A percentile compares a stretch with the other conserved stretches of the same genome.
These are phyloP conservation scores for Gossypium bickii DNA, from an alignment of 345 rosid genomes.

Conservation along the genomic window DNA sequence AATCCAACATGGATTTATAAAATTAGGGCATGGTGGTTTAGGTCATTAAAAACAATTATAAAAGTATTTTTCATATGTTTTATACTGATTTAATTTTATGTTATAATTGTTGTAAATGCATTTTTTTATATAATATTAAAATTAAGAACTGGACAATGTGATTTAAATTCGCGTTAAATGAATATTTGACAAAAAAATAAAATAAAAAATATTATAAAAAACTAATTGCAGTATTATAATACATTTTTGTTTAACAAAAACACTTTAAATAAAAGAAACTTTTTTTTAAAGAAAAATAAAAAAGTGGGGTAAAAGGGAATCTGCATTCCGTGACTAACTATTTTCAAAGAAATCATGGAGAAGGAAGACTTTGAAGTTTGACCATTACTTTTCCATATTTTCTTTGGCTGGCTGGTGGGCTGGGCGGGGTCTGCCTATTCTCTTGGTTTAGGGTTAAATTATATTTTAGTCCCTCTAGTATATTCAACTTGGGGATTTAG, in stretches of 20 bases:
- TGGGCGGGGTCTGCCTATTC: not conserved
- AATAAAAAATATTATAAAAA: no score
- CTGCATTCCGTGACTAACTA: slow-evolving; percentile 46
- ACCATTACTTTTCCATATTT: slow-evolving; percentile 21
- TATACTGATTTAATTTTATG: no score
- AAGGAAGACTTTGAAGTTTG: slow-evolving; percentile 45
- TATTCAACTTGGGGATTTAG: not conserved
- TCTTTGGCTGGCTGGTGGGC: slow-evolving; percentile 22
- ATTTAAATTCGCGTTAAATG: no score
- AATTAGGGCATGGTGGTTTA: not conserved
- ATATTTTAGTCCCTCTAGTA: not conserved
- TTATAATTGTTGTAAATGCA: no score
- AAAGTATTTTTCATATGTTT: no score
- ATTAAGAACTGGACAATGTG: rapidly evolving
- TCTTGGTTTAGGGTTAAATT: not conserved
- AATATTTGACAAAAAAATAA: no score
- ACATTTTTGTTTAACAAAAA: no score
- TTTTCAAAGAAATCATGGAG: slow-evolving; percentile 28
- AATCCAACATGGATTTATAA: not conserved
- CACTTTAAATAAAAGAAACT: not conserved
- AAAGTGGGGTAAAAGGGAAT: not conserved
- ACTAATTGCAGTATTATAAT: not conserved
- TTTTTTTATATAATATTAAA: no score
- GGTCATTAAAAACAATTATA: not conserved
- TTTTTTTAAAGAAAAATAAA: not conserved